Evolutionary conservation across 73 alveolate species (phyloP).

Genomic region (Paramecium biaurelia): DNA sequence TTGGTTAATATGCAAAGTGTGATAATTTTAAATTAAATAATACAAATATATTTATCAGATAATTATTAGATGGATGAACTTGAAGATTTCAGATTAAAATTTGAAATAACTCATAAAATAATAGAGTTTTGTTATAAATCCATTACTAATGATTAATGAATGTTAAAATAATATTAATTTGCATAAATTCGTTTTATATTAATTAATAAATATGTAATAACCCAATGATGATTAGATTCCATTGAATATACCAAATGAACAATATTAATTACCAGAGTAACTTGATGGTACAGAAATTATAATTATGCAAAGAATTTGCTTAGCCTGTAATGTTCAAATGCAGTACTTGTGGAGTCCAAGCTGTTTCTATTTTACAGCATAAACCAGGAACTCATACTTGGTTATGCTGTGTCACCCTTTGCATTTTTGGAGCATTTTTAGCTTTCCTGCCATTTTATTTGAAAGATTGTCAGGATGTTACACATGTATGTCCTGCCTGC

Average conservation of each 20-base stretch:
- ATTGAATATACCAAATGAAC: neutral
- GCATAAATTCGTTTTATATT: neutral
- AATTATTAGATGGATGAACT: too few species aligned
- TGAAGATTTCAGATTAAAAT: neutral
- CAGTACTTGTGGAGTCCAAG: neutral
- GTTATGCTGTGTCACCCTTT: slow-evolving; percentile 5
- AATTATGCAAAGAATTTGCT: neutral
- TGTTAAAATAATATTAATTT: neutral
- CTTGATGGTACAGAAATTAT: neutral
- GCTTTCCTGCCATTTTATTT: slow-evolving; percentile 23
- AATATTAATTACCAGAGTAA: neutral
- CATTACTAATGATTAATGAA: neutral
- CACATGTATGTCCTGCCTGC: slow-evolving; percentile 12
- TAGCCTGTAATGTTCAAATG: slow-evolving; percentile 4
- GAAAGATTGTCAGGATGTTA: slow-evolving; percentile 14
- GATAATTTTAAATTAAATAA: too few species aligned
- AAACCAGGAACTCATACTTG: slow-evolving; percentile 7
- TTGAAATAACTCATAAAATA: neutral
- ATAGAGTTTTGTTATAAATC: neutral
- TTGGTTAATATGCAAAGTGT: too few species aligned
- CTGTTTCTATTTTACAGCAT: neutral
- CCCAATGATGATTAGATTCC: neutral
- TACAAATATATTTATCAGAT: too few species aligned
- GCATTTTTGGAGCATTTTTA: slow-evolving; percentile 2
- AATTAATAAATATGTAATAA: neutral